Base-by-base conservation (phyloP, 2,329 filamentous ascomycete species). In the Talaromyces marneffei region DNA sequence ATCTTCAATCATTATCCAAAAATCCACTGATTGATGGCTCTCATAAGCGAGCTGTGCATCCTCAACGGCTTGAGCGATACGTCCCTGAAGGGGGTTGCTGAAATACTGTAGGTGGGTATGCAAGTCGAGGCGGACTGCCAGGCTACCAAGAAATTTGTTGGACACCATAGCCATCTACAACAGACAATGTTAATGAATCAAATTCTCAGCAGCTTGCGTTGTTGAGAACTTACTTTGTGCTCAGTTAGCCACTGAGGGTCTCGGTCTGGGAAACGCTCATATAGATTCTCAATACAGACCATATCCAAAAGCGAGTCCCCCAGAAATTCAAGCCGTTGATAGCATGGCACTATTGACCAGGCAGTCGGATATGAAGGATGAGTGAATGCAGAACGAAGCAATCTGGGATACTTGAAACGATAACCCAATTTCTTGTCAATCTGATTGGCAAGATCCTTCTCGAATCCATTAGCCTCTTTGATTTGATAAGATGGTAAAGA, bases 181-280 rank as follows among this genome's bases (percentile, higher is more conserved):
- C 5, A 39, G 56, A 33, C 56, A 7, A 10, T 50, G 5, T 42
- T 12, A 57, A 37, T 52, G 44, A n/a, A 35, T 18, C n/a, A 18
- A 18, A 37, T 14, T 7, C 10, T 20, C 33, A 4, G 20, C 4
- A 53, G 23, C 6, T 9, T 23, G 14, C 16, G 39, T 23, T 35
- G 31, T 18, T 23, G 3, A n/a, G 16, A 23, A 63, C 70, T 58
- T 70, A 79, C 79, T 67, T 97, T 97, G 81, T 97, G 93, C 75
- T 97, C 94, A 0, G 94, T 97, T 62, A 99, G 81, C 93, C 93
- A 97, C 72, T 97, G 92, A 0, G 94, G 93, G 69, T 96, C 92
- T 62, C 88, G 90, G 57, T 85, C 79, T 0, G 92, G 91, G 67
- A 89, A 91, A 3, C 80, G 82, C 66, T 86, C 82, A 76, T 91